phyloP scores from a whole-genome alignment of 768 basidiomycete species.

The Tremella yokohamensis region DNA sequence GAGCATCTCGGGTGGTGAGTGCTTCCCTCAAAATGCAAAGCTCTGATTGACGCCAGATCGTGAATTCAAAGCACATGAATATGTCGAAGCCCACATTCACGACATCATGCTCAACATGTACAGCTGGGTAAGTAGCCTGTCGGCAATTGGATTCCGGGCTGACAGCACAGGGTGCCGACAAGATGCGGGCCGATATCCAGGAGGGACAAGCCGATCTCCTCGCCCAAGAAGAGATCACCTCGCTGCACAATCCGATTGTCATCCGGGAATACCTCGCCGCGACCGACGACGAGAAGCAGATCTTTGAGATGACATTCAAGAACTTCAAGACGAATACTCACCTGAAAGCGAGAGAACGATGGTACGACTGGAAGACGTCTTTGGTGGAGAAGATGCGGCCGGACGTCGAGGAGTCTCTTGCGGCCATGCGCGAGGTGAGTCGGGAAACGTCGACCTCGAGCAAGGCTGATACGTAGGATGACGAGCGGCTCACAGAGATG shows the following conservation, averaged over 20 bases:
- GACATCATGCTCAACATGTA: constrained; percentile 46
- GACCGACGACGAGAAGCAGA: constrained; percentile 47
- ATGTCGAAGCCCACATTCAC: constrained; percentile 42
- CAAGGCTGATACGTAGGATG: constrained; percentile 30
- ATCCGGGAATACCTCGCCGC: constrained; percentile 50
- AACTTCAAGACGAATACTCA: constrained; percentile 49
- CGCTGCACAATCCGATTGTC: constrained; percentile 43
- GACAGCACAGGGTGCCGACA: constrained; percentile 39
- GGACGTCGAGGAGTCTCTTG: constrained; percentile 31
- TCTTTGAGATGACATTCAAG: constrained; percentile 48
- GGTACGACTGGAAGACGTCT: constrained; percentile 50
- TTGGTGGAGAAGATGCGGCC: constrained; percentile 40
- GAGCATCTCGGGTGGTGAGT: constrained; percentile 15
- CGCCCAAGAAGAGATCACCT: constrained; percentile 20
- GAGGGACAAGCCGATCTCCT: constrained; percentile 16
- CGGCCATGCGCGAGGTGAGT: constrained; percentile 42
- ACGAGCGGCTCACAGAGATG: constrained; percentile 30
- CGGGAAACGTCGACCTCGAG: not conserved
- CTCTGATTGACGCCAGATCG: constrained; percentile 24
- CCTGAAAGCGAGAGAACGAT: constrained; percentile 42
- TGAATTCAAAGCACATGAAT: constrained; percentile 43
- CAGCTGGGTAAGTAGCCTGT: constrained; percentile 39
- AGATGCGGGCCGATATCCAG: constrained; percentile 44
- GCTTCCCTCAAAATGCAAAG: constrained; percentile 5
- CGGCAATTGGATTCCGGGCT: not conserved